Conservation (phyloP, 2,329 filamentous ascomycete species). For the Phialophora macrospora region DNA sequence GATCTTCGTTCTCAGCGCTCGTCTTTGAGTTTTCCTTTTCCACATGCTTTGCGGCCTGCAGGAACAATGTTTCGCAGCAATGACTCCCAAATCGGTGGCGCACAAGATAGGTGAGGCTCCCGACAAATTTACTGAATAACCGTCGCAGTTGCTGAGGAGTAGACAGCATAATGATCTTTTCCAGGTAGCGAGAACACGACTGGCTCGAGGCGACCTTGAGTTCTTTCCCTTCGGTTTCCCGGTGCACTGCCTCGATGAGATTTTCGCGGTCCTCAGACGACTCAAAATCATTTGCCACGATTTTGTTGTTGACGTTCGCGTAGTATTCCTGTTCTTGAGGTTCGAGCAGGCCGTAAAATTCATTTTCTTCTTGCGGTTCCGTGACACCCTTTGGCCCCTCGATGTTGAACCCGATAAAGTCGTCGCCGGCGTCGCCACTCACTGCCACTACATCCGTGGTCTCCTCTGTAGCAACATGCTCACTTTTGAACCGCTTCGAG, state of each 20-base stretch:
- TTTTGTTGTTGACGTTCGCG: slow-evolving; percentile 81
- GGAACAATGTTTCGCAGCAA: slow-evolving; percentile 92
- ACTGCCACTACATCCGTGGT: slow-evolving; percentile 32
- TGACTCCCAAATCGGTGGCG: slow-evolving; percentile 97
- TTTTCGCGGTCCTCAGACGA: slow-evolving; percentile 71
- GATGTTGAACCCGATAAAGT: slow-evolving; percentile 49
- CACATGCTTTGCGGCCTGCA: slow-evolving; percentile 78
- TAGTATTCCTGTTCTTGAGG: slow-evolving; percentile 97
- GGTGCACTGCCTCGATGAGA: slow-evolving; percentile 81
- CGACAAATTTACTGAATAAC: slow-evolving; percentile 81
- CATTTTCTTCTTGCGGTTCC: slow-evolving; percentile 57
- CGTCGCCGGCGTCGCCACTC: slow-evolving; percentile 39
- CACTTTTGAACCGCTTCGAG: slow-evolving; percentile 49
- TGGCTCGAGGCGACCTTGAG: slow-evolving; percentile 95
- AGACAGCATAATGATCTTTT: slow-evolving; percentile 83
- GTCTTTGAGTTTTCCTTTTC: slow-evolving; percentile 59
- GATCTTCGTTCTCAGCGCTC: slow-evolving; percentile 51
- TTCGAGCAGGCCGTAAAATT: slow-evolving; percentile 92
- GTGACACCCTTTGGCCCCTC: slow-evolving; percentile 29
- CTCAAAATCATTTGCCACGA: slow-evolving; percentile 87
- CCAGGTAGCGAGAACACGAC: slow-evolving; percentile 90
- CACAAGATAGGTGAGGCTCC: slow-evolving; percentile 85
- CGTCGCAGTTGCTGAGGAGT: slow-evolving; percentile 79
- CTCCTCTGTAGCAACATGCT: slow-evolving; percentile 36
- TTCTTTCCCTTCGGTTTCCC: slow-evolving; percentile 88